Evolutionary conservation across 2,329 filamentous ascomycete genomes (phyloP).

Genomic region (Colletotrichum euphorbiae): DNA sequence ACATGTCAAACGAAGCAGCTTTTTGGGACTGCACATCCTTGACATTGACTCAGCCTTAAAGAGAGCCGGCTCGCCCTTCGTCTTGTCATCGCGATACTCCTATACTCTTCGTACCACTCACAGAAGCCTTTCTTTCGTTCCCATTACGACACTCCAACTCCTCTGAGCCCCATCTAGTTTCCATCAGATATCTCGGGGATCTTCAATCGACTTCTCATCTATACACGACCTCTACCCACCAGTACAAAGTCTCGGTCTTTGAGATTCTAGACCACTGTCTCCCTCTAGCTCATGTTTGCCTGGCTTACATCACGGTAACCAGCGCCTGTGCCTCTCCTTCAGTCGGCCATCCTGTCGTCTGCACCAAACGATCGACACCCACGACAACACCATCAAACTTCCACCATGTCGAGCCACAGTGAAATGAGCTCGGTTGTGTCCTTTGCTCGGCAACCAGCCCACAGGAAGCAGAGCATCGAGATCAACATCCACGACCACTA

Average conservation of each 20-base stretch:
- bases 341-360: not conserved
- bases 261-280: too few species aligned
- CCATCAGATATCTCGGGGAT: constrained; percentile 22
- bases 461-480: constrained; percentile 53
- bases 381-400: not conserved
- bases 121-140: not conserved
- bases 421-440: constrained; percentile 40
- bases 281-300: constrained; percentile 18
- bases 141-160: constrained; percentile 11
- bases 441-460: constrained; percentile 43
- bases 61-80: constrained; percentile 30
- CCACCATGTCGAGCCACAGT: constrained; percentile 39
- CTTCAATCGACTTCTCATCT: constrained; percentile 14
- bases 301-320: constrained; percentile 3
- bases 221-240: constrained; percentile 17
- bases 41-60: constrained; percentile 33
- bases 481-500: constrained; percentile 66
- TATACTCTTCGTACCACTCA: constrained; percentile 21
- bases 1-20: constrained; percentile 13
- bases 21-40: constrained; percentile 28
- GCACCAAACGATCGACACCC: not conserved
- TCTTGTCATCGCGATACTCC: constrained; percentile 8
- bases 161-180: constrained; percentile 13
- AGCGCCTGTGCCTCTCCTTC: not conserved
- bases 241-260: not conserved